Conservation (phyloP, 768 basidiomycete genomes). For the Boletus insuetus region DNA sequence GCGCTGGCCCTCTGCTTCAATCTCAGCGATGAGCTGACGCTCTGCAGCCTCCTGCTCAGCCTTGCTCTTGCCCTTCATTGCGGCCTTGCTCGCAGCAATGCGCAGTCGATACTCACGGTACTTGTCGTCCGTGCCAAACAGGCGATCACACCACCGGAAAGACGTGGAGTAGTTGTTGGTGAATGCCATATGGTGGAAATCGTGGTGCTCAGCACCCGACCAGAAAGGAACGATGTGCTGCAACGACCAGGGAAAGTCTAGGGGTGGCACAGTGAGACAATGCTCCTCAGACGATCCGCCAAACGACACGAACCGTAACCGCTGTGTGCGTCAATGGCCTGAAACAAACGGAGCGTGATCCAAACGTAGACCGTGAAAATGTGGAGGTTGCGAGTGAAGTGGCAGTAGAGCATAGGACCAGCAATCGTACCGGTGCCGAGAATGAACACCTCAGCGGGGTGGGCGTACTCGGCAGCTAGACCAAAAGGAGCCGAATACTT, state of each 20-base stretch:
- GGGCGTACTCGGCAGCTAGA: constrained; percentile 96
- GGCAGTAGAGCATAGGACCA: constrained; percentile 86
- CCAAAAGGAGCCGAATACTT: constrained; percentile 97
- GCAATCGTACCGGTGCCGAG: constrained; percentile 89
- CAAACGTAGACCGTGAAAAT: constrained; percentile 92
- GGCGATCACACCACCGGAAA: constrained; percentile 90
- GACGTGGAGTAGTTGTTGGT: constrained; percentile 91
- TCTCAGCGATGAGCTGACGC: constrained; percentile 60
- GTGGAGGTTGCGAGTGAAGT: constrained; percentile 70
- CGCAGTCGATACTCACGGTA: constrained; percentile 78
- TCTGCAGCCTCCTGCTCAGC: constrained; percentile 57
- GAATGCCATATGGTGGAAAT: constrained; percentile 98
- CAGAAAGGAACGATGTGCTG: constrained; percentile 92
- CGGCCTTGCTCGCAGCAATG: constrained; percentile 57
- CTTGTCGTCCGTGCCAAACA: constrained; percentile 89
- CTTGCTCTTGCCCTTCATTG: constrained; percentile 50
- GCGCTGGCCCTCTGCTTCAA: constrained; percentile 68
- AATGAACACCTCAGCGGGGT: constrained; percentile 94
- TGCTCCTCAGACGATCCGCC: not conserved
- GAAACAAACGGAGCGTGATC: constrained; percentile 93
- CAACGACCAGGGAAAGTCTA: constrained; percentile 97
- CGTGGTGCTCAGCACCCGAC: constrained; percentile 97
- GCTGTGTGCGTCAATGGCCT: constrained; percentile 95
- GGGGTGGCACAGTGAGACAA: not conserved
- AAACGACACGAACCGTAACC: constrained; percentile 72